Conservation (phyloP, 2,329 filamentous ascomycete genomes). For the Byssochlamys sp. region DNA sequence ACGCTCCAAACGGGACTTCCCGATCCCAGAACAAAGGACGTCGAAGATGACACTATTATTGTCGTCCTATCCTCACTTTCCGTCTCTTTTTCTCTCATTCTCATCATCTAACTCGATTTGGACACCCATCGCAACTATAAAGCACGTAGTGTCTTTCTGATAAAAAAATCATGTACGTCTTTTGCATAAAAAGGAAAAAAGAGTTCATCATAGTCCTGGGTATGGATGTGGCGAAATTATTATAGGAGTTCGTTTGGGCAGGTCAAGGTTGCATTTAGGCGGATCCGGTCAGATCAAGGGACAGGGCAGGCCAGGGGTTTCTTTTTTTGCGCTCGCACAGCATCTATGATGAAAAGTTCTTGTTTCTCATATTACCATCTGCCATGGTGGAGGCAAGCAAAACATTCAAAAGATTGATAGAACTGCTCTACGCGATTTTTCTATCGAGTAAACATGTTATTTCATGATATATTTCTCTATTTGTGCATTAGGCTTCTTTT, state of each 20-base stretch:
- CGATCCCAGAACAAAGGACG: conserved; percentile 21
- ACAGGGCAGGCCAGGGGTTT: not conserved
- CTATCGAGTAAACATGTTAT: not conserved
- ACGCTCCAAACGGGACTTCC: conserved; percentile 9
- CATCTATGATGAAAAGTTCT: not conserved
- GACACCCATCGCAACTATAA: not conserved
- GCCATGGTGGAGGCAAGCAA: not conserved
- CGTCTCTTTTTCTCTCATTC: not conserved
- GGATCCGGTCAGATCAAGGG: not conserved
- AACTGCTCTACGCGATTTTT: not conserved
- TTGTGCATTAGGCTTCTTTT: not conserved
- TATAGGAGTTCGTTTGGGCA: not conserved
- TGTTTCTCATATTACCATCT: not conserved
- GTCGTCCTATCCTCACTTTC: not conserved
- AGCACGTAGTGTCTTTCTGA: not conserved
- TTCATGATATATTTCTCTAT: not conserved
- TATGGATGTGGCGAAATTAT: not conserved
- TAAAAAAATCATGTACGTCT: not conserved
- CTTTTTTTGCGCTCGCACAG: not conserved
- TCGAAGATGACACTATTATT: conserved; percentile 16
- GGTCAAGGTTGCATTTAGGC: not conserved
- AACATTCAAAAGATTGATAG: not conserved
- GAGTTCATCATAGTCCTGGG: not conserved
- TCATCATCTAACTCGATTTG: not conserved
- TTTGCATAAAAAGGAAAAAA: not conserved